Evolutionary conservation across 495 filamentous ascomycete genomes (phyloP).

Genomic region (Parathielavia hyrcaniae): DNA sequence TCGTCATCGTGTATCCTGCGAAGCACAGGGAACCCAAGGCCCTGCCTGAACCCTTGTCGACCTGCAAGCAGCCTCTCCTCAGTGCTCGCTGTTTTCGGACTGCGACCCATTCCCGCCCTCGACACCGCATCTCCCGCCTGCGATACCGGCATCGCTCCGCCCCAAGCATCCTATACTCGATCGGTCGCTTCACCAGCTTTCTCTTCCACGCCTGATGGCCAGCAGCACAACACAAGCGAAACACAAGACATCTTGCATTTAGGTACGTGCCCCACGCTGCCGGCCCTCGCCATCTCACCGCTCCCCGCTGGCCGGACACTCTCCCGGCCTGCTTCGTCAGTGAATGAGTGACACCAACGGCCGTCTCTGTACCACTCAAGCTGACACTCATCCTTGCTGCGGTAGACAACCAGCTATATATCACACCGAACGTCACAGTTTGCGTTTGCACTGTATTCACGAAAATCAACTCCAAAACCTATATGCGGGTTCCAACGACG

Average conservation of each 20-base stretch:
- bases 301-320: neutral
- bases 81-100: neutral
- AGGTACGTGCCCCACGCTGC: conserved; percentile 3
- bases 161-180: neutral
- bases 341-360: neutral
- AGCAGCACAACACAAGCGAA: conserved; percentile 2
- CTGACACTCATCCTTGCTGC: neutral
- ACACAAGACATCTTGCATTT: neutral
- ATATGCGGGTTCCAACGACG: neutral
- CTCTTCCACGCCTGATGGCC: conserved; percentile 3
- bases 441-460: neutral
- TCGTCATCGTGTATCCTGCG: neutral
- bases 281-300: neutral
- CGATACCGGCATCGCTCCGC: conserved; percentile 9
- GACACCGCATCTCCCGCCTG: neutral
- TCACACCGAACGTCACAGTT: neutral
- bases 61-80: neutral
- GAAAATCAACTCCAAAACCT: too few species aligned
- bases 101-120: neutral
- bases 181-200: neutral
- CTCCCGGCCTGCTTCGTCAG: conserved; percentile 2
- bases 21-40: neutral
- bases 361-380: neutral
- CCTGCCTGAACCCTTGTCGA: neutral
- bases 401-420: neutral